Percentiles rank a stretch among this genome's conserved stretches.
These are phyloP conservation scores for Gracilaria caudata DNA, from an alignment of 23 red algal genomes.

Conservation along the genomic window DNA sequence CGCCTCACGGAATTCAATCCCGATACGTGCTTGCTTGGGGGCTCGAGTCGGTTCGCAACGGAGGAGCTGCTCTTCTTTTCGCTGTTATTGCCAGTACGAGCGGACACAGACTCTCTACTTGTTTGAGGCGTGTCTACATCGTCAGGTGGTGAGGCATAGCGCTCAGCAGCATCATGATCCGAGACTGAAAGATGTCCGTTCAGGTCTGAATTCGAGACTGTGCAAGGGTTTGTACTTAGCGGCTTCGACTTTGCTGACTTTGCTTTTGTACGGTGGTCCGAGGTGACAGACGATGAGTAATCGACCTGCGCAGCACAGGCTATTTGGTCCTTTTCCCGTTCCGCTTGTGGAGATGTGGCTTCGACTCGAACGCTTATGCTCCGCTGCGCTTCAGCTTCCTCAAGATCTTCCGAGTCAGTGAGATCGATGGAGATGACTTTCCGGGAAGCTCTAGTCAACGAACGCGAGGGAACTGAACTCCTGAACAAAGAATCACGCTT, in stretches of 20 bases:
- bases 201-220: neutral
- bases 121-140: neutral
- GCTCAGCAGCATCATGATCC: neutral
- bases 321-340: neutral
- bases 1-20: neutral
- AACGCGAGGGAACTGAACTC: neutral
- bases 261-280: neutral
- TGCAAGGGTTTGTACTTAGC: neutral
- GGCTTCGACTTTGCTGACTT: neutral
- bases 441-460: neutral
- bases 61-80: neutral
- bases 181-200: neutral
- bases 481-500: conserved; percentile 7
- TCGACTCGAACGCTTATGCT: neutral
- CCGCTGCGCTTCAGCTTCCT: neutral
- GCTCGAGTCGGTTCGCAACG: neutral
- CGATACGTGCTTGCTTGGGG: neutral
- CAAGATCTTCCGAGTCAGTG: neutral
- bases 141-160: neutral
- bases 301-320: neutral
- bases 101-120: neutral
- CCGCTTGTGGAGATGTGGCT: neutral
- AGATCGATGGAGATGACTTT: conserved; percentile 29
- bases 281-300: neutral
- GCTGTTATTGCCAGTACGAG: neutral